Evolutionary conservation across 176 grass and related monocot genomes (phyloP), one percentile per base, ranked within the genome.

Genomic region (Chloris gayana): DNA sequence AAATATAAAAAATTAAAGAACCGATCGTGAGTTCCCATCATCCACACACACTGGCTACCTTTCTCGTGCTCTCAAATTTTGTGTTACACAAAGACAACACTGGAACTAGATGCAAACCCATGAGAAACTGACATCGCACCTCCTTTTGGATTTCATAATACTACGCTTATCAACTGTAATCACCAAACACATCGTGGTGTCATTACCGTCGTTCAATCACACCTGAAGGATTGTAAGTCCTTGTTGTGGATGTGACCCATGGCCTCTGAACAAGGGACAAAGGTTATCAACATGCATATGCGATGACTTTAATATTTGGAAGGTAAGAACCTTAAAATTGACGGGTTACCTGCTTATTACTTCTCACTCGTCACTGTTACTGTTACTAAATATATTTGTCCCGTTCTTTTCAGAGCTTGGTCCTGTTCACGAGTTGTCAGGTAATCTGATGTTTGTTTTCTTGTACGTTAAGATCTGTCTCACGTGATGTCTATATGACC

Each of bases 61-160:
- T n/a, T 21, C 19, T 56, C 21, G 25, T 14, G 58, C 24, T 60
- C 25, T 26, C 58, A 60, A 27, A 60, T 27, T 26, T 27, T 60
- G 58, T 59, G 7, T 26, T 12, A 27, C 11, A 19, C 14, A 34
- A 15, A 79, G 53, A 15, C 27, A 74, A 75, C 86, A 70, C 81
- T 88, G 79, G 64, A 70, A 56, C 76, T 80, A 72, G 70, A 85
- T 85, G 70, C 76, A 71, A 86, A 14, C 60, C 47, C 58, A 76
- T 80, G 71, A 57, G 82, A 89, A 69, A 45, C 33, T 21, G 72
- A 89, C 77, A 30, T 42, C 65, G 76, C 35, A 76, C 26, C 74
- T 79, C 74, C 7, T 59, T 32, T 60, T 49, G 44, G 1, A 51
- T 63, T 66, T 15, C 29, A 42, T 12, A n/a, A 31, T 63, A 15